Percentiles rank a stretch among this genome's conserved stretches.
Conservation (phyloP, 2,329 filamentous ascomycete species). For the Fusarium illudens region DNA sequence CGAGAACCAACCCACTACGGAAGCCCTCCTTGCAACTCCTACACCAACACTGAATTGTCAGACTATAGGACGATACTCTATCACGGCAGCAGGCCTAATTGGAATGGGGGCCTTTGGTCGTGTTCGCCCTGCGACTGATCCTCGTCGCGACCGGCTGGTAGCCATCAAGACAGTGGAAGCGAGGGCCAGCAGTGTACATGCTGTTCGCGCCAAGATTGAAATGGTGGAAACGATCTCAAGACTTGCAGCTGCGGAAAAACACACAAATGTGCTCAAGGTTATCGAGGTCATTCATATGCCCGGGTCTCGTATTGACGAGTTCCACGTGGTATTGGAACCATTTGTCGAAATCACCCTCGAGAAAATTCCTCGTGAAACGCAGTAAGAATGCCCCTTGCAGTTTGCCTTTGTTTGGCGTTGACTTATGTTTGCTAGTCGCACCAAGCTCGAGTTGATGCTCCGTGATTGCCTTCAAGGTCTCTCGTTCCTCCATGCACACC, state of each 20-base stretch:
- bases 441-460: not conserved
- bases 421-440: not conserved
- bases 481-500: not conserved
- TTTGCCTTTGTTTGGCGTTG: not conserved
- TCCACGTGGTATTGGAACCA: not conserved
- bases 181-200: not conserved
- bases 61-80: not conserved
- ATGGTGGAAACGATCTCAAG: not conserved
- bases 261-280: not conserved
- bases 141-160: not conserved
- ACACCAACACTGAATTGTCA: not conserved
- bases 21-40: not conserved
- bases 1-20: not conserved
- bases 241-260: not conserved
- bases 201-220: not conserved
- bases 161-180: not conserved
- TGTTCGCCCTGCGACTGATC: not conserved
- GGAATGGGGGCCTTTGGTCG: not conserved
- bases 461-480: conserved; percentile 7
- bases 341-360: not conserved
- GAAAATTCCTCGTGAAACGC: not conserved
- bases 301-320: not conserved
- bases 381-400: not conserved
- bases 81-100: not conserved
- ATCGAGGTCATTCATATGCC: not conserved